These are phyloP conservation scores for Talaromyces stipitatus DNA, from an alignment of 495 filamentous ascomycete genomes.

Conservation along the genomic window DNA sequence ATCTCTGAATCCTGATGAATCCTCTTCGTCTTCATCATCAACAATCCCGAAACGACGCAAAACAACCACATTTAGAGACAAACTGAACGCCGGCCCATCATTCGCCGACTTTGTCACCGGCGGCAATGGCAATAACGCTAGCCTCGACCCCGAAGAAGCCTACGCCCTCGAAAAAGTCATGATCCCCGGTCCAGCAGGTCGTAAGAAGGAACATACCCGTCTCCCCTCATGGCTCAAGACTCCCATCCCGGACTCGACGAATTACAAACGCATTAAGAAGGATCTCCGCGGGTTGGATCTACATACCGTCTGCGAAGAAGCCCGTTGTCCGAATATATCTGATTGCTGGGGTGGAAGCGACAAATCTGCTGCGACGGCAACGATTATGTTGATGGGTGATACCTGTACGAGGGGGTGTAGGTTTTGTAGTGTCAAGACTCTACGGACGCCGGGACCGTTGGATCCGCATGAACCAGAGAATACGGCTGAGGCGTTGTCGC, in stretches of 20 bases:
- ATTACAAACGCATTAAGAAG: slow-evolving; percentile 88
- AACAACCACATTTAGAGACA: slow-evolving; percentile 73
- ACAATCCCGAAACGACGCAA: slow-evolving; percentile 30
- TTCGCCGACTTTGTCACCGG: slow-evolving; percentile 80
- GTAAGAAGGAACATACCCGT: slow-evolving; percentile 80
- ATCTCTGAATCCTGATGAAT: slow-evolving; percentile 12
- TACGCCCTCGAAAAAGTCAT: slow-evolving; percentile 64
- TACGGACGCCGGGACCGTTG: slow-evolving; percentile 65
- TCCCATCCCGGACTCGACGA: slow-evolving; percentile 74
- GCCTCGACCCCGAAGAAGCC: slow-evolving; percentile 51
- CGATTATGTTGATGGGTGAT: slow-evolving; percentile 99
- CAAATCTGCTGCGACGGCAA: slow-evolving; percentile 88
- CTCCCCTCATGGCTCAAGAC: slow-evolving; percentile 95
- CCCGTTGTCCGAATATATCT: slow-evolving; percentile 91
- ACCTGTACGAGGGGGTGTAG: slow-evolving; percentile 95
- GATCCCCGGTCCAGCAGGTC: slow-evolving; percentile 64
- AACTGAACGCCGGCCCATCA: slow-evolving; percentile 71
- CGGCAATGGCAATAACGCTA: slow-evolving; percentile 36
- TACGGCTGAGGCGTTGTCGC: slow-evolving; percentile 82
- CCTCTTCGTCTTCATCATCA: not conserved
- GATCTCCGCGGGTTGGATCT: slow-evolving; percentile 84
- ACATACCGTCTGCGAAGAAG: slow-evolving; percentile 97
- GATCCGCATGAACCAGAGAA: slow-evolving; percentile 97
- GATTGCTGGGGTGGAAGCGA: slow-evolving; percentile 93
- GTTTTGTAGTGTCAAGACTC: slow-evolving; percentile 95